Percentiles rank a stretch among this genome's conserved stretches.
These are phyloP conservation scores for Stephanodiscus minutulus DNA, from an alignment of 108 stramenopile species.

Conservation along the genomic window DNA sequence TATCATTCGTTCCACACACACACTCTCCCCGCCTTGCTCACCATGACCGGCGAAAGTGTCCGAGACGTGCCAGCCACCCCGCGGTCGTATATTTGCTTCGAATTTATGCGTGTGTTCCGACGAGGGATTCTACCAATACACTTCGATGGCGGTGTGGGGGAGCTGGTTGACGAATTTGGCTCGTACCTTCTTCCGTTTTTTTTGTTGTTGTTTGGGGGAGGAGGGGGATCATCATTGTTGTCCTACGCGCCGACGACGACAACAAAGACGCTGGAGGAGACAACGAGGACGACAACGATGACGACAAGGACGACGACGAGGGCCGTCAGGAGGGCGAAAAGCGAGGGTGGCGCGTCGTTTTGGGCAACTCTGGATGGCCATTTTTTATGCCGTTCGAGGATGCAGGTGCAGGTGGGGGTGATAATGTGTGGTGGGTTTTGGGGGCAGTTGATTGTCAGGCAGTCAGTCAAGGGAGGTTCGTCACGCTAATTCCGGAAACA, in stretches of 20 bases:
- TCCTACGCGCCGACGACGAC: no score
- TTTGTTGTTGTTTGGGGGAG: no score
- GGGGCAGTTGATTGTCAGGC: no score
- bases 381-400: no score
- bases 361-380: background rate
- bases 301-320: conserved; percentile 14
- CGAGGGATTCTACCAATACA: conserved; percentile 51
- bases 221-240: no score
- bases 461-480: no score
- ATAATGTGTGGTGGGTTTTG: no score
- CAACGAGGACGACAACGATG: conserved; percentile 5
- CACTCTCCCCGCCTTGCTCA: no score
- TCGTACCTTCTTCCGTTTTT: background rate
- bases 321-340: conserved; percentile 8
- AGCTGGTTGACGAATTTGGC: conserved; percentile 39
- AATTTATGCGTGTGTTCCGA: background rate
- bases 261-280: no score
- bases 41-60: conserved; percentile 17
- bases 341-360: background rate
- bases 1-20: no score
- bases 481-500: no score
- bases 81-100: conserved; percentile 19
- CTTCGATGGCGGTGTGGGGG: conserved; percentile 32
- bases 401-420: no score
- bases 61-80: conserved; percentile 22